These are phyloP conservation scores for Mortierella sp. DNA, from an alignment of 371 early-diverging fungal species.

Conservation along the genomic window DNA sequence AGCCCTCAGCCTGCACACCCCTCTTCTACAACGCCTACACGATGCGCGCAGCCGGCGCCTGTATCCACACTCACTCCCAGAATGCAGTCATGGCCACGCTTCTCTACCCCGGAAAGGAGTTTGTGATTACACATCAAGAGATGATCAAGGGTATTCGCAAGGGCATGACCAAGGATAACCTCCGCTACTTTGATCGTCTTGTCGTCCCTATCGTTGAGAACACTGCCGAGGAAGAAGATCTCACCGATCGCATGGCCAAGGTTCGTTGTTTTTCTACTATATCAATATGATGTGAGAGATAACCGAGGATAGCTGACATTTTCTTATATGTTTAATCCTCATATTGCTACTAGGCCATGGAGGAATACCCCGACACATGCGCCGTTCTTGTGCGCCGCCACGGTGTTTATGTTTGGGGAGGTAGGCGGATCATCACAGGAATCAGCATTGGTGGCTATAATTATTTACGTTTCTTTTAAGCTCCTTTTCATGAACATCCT, in stretches of 20 bases:
- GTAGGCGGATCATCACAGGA: conserved; percentile 52
- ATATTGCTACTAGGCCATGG: conserved; percentile 78
- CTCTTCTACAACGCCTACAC: conserved; percentile 95
- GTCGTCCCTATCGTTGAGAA: conserved; percentile 97
- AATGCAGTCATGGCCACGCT: conserved; percentile 96
- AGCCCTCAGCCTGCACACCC: conserved; percentile 95
- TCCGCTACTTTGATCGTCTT: conserved; percentile 87
- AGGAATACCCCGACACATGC: conserved; percentile 91
- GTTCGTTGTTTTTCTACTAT: conserved; percentile 57
- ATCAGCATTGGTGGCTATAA: background rate
- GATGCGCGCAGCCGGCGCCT: conserved; percentile 92
- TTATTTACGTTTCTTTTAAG: background rate
- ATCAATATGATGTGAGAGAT: background rate
- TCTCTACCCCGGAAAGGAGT: conserved; percentile 77
- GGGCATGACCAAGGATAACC: conserved; percentile 75
- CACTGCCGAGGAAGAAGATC: conserved; percentile 95
- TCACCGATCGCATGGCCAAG: conserved; percentile 92
- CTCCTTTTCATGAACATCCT: background rate
- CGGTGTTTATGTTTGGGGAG: conserved; percentile 96
- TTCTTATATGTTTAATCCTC: background rate
- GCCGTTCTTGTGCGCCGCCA: conserved; percentile 96
- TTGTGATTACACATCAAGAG: conserved; percentile 96
- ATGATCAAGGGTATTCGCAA: conserved; percentile 98
- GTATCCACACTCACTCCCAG: conserved; percentile 98
- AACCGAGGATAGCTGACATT: background rate